Evolutionary conservation across 208 protist genomes (phyloP), one percentile per base, ranked within the genome.

Genomic region (Trichomonas tenax): DNA sequence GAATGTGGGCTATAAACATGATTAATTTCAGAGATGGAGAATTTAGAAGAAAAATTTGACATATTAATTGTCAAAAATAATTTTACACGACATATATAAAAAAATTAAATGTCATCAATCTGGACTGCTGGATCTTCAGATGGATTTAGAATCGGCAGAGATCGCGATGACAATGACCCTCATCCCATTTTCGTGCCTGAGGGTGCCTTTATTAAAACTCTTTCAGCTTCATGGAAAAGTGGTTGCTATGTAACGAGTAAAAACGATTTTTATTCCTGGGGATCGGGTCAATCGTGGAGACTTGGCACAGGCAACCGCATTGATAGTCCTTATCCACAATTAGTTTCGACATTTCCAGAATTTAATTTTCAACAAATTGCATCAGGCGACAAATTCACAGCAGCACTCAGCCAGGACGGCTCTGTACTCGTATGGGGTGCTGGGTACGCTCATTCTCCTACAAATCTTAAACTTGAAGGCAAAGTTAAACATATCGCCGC

Each of bases 251-350:
- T 93, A 34, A 51, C 45, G 0, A 51, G 44, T 26, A 6, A 93
- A 4, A 93, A 48, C 26, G 40, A 93, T 36, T 44, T 93, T 34
- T 93, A 93, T 93, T 93, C 86, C 34, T 93, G 86, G 86, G 86
- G 86, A 34, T 34, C 6, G 2, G 86, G 86, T 38, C 17, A 48
- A 48, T 51, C 40, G 0, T 93, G 44, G 14, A 93, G 44, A 93
- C 15, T 93, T 38, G 86, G 44, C 6, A 93, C 86, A 38, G 44
- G 40, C 4, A 51, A 93, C 31, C 41, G 26, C 17, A 34, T 10
- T 38, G 15, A 34, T 38, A 34, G 15, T 51, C 40, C 17, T 31
- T 48, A 34, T 93, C 86, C 86, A 34, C 11, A 34, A 34, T 38
- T 44, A 48, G 86, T 93, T 38, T 31, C 34, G 34, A 51, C 86